Conservation (phyloP, 1,139 yeast species). For the Diutina scorzettiae region DNA sequence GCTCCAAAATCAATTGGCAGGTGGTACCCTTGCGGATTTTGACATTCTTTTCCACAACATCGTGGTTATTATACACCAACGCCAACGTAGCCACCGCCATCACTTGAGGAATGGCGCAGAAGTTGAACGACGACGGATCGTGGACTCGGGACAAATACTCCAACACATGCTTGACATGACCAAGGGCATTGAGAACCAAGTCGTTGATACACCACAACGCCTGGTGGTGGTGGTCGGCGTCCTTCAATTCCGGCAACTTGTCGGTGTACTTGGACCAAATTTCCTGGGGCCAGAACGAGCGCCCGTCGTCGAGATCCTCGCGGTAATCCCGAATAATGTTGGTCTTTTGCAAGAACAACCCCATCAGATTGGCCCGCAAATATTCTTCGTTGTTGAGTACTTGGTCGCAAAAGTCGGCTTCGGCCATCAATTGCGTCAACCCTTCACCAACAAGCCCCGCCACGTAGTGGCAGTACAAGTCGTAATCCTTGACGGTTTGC, state of each 20-base stretch:
- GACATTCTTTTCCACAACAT: constrained; percentile 58
- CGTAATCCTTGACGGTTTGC: constrained; percentile 66
- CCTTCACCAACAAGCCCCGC: constrained; percentile 99
- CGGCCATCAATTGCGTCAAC: constrained; percentile 64
- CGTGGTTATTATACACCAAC: constrained; percentile 69
- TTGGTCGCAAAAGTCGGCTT: constrained; percentile 51
- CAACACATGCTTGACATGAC: constrained; percentile 68
- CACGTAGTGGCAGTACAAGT: constrained; percentile 88
- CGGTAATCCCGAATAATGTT: constrained; percentile 92
- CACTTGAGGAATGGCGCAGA: constrained; percentile 96
- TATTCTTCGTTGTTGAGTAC: constrained; percentile 38
- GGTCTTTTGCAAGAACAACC: constrained; percentile 86
- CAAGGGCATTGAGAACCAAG: constrained; percentile 66
- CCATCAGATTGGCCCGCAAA: constrained; percentile 74
- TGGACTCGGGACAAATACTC: constrained; percentile 63
- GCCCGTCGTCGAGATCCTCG: constrained; percentile 84
- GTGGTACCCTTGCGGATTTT: constrained; percentile 94
- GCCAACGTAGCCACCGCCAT: constrained; percentile 96
- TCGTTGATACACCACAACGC: constrained; percentile 75
- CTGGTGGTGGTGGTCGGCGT: constrained; percentile 25
- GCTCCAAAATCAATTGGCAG: constrained; percentile 57
- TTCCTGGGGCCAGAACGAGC: constrained; percentile 95
- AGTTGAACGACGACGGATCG: constrained; percentile 77
- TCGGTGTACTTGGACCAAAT: constrained; percentile 78
- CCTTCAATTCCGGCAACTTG: constrained; percentile 44